A percentile compares a stretch with the other conserved stretches of the same genome.
Conservation (phyloP, 768 basidiomycete genomes). For the Coprinopsis cinerea region DNA sequence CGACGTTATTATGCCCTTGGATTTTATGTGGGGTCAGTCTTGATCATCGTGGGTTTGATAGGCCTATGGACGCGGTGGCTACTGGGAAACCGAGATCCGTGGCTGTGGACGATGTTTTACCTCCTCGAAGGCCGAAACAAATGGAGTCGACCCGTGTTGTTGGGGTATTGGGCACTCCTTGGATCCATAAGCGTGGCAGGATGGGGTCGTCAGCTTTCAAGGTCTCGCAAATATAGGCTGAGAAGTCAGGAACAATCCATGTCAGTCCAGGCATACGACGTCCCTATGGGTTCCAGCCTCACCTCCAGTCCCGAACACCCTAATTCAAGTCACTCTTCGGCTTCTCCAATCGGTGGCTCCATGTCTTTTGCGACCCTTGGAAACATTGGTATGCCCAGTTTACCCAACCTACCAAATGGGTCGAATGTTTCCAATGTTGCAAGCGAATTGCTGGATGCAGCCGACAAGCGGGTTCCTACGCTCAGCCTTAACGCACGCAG, state of each 20-base stretch:
- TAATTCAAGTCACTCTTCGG: slow-evolving; percentile 10
- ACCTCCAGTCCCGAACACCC: neutral
- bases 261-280: neutral
- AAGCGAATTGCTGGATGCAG: slow-evolving; percentile 70
- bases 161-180: slow-evolving; percentile 81
- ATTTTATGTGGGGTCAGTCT: slow-evolving; percentile 70
- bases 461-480: slow-evolving; percentile 87
- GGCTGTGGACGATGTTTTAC: slow-evolving; percentile 80
- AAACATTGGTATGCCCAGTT: slow-evolving; percentile 37
- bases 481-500: slow-evolving; percentile 86
- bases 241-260: slow-evolving; percentile 25
- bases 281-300: slow-evolving; percentile 1
- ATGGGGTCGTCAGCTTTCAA: slow-evolving; percentile 87
- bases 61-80: slow-evolving; percentile 93
- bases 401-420: slow-evolving; percentile 45
- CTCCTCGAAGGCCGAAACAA: slow-evolving; percentile 66
- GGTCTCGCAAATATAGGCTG: slow-evolving; percentile 63
- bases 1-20: slow-evolving; percentile 78
- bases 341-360: slow-evolving; percentile 25
- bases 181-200: slow-evolving; percentile 85
- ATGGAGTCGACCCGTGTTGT: slow-evolving; percentile 74
- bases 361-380: slow-evolving; percentile 46
- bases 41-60: slow-evolving; percentile 77
- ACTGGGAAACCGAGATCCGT: slow-evolving; percentile 76
- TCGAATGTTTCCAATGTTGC: slow-evolving; percentile 47